phyloP scores from a whole-genome alignment of 345 rosid species.

The Salix dunnii region DNA sequence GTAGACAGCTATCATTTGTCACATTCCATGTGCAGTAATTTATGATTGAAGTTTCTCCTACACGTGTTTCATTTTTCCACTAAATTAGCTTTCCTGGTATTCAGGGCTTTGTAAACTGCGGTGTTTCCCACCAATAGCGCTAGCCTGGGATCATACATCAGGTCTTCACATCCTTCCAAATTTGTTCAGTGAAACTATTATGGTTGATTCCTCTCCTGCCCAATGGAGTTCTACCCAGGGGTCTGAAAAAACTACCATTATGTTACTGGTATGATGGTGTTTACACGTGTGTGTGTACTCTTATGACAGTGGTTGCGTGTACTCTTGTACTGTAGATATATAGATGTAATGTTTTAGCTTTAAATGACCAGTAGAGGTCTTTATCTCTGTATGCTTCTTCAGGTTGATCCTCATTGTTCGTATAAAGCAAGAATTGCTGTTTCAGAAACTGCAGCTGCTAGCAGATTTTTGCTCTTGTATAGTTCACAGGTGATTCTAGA shows the following conservation, averaged over 20 bases:
- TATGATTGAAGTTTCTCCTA: background rate
- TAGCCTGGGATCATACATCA: constrained; percentile 90
- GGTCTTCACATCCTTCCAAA: constrained; percentile 81
- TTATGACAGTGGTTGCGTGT: no score
- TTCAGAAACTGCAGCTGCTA: constrained; percentile 62
- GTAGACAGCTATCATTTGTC: background rate
- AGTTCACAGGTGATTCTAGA: constrained; percentile 54
- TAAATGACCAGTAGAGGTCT: background rate
- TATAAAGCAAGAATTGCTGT: constrained; percentile 61
- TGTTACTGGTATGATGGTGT: constrained; percentile 59
- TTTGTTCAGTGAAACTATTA: constrained; percentile 56
- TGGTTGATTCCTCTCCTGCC: constrained; percentile 82
- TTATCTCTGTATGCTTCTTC: constrained; percentile 26
- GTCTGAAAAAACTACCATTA: constrained; percentile 67
- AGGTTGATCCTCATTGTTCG: constrained; percentile 99
- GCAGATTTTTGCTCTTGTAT: constrained; percentile 77
- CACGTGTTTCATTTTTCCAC: constrained; percentile 6
- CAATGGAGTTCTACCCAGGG: constrained; percentile 61
- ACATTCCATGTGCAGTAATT: background rate
- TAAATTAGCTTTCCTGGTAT: constrained; percentile 20
- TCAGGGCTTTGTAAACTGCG: constrained; percentile 94
- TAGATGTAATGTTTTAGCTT: no score
- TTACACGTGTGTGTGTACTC: background rate
- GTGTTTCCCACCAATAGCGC: constrained; percentile 95
- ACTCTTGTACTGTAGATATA: no score